Evolutionary conservation across 192 early-diverging fungal species (phyloP).

Genomic region (Linnemannia schmuckeri): DNA sequence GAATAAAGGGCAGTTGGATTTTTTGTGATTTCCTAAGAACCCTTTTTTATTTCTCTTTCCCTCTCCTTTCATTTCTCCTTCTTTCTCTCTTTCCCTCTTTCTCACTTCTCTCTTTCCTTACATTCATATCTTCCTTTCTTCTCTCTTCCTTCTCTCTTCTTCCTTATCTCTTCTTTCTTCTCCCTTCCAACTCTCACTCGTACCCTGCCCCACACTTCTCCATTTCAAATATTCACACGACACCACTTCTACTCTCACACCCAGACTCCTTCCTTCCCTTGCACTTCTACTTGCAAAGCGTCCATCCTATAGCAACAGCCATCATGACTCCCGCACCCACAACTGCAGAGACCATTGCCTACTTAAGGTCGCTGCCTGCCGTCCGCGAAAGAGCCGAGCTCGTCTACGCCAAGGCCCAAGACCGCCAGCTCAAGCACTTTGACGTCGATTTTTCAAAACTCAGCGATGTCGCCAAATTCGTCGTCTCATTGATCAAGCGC

Average conservation of each 20-base stretch:
- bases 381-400: constrained; percentile 78
- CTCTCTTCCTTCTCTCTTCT: neutral
- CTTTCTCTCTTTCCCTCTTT: constrained; percentile 6
- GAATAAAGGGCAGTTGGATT: constrained; percentile 3
- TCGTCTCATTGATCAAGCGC: constrained; percentile 76
- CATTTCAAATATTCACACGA: neutral
- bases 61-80: neutral
- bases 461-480: constrained; percentile 72
- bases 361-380: constrained; percentile 78
- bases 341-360: constrained; percentile 53
- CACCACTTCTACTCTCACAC: neutral
- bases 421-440: constrained; percentile 77
- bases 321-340: constrained; percentile 40
- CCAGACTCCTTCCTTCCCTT: neutral
- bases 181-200: neutral
- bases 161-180: neutral
- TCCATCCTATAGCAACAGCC: neutral
- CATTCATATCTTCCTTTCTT: neutral
- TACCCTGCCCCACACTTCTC: neutral
- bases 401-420: constrained; percentile 71
- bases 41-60: neutral
- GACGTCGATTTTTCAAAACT: constrained; percentile 75
- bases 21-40: neutral
- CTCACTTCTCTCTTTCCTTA: neutral
- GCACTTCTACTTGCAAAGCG: neutral